These are phyloP conservation scores for Phytopythium delawarense DNA, from an alignment of 352 stramenopile genomes.

Conservation along the genomic window DNA sequence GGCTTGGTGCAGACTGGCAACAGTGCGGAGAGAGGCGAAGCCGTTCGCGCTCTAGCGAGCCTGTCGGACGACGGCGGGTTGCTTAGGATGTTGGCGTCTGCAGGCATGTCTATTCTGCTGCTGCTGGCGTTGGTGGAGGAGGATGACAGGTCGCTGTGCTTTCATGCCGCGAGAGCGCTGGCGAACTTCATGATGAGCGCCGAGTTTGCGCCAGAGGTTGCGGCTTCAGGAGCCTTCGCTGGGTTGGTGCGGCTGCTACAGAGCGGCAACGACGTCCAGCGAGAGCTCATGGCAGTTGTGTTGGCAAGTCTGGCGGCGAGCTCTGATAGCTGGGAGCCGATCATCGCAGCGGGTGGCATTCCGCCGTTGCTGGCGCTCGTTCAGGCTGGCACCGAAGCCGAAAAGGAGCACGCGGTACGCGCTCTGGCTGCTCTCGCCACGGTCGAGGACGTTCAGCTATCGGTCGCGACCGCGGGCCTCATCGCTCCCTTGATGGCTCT, in stretches of 20 bases:
- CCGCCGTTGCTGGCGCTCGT: constrained; percentile 17
- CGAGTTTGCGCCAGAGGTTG: background rate
- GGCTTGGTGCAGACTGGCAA: background rate
- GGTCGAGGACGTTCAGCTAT: constrained; percentile 8
- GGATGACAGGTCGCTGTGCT: background rate
- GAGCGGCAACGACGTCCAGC: background rate
- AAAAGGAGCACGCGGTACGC: constrained; percentile 19
- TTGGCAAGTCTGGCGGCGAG: background rate
- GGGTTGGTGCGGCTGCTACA: background rate
- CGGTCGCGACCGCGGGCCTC: constrained; percentile 15
- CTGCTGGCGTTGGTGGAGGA: background rate
- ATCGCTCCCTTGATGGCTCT: constrained; percentile 14
- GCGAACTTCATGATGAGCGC: background rate
- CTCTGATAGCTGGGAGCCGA: constrained; percentile 7
- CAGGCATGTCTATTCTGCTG: background rate
- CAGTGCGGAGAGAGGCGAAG: background rate
- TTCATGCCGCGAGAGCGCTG: background rate
- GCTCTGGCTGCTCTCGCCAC: constrained; percentile 11
- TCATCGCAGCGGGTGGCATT: constrained; percentile 10
- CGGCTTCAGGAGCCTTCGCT: background rate
- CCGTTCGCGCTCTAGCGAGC: background rate
- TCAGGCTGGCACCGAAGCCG: constrained; percentile 6
- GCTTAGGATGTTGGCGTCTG: background rate
- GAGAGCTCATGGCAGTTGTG: background rate
- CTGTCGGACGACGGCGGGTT: background rate